These are phyloP conservation scores for Lentithecium fluviatile DNA, from an alignment of 495 filamentous ascomycete genomes.

Conservation along the genomic window DNA sequence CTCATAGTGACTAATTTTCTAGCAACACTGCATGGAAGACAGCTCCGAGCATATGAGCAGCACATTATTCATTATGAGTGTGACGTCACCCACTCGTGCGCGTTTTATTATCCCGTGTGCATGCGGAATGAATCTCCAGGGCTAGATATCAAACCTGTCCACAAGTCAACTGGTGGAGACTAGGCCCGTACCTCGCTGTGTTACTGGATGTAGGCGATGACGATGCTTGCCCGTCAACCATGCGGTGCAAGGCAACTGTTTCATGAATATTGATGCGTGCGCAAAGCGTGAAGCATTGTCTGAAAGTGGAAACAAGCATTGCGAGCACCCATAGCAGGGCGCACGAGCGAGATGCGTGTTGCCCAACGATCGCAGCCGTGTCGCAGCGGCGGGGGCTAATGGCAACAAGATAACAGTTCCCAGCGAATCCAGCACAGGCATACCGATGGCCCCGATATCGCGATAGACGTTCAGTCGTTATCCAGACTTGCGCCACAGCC, in stretches of 20 bases:
- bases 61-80: too few species aligned
- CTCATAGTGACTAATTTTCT: too few species aligned
- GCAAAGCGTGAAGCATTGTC: background rate
- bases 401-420: background rate
- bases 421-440: background rate
- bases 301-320: constrained; percentile 2
- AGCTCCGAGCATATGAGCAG: too few species aligned
- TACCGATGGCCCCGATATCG: too few species aligned
- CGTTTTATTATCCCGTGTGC: too few species aligned
- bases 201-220: background rate
- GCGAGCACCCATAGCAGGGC: background rate
- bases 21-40: too few species aligned
- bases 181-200: too few species aligned
- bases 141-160: too few species aligned
- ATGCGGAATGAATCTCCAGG: too few species aligned
- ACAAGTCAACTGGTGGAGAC: too few species aligned
- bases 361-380: background rate
- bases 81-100: too few species aligned
- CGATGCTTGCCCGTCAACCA: background rate
- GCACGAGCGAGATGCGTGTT: constrained; percentile 5
- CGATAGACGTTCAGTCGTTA: too few species aligned
- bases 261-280: constrained; percentile 7
- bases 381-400: background rate
- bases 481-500: background rate
- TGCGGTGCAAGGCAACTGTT: constrained; percentile 7